These are phyloP conservation scores for Paramecium caudatum DNA, from an alignment of 73 alveolate genomes.

Conservation along the genomic window DNA sequence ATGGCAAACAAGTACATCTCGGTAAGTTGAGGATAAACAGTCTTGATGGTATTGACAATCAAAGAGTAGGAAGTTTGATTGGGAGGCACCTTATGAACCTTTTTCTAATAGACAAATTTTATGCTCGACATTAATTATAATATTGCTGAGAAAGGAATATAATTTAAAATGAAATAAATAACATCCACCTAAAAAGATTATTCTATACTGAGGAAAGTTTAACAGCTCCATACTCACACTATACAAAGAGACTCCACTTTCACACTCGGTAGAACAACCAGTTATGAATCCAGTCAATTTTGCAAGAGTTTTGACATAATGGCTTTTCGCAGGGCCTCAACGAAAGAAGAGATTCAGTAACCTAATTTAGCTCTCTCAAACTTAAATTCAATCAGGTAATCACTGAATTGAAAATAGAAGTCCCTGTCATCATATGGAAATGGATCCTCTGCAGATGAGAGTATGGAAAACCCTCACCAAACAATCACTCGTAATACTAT, in stretches of 20 bases:
- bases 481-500: not conserved
- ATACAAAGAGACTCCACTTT: not conserved
- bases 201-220: not conserved
- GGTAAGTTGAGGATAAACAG: not conserved
- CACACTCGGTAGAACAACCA: not conserved
- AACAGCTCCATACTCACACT: not conserved
- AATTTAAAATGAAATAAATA: slow-evolving; percentile 27
- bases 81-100: not conserved
- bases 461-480: not conserved
- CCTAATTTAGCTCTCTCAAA: not conserved
- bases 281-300: slow-evolving; percentile 7
- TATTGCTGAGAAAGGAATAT: not conserved
- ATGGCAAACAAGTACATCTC: not conserved
- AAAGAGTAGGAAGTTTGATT: not conserved
- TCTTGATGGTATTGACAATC: not conserved
- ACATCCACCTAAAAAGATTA: not conserved
- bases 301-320: not conserved
- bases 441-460: not conserved
- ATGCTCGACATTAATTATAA: not conserved
- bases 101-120: not conserved
- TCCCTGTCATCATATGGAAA: slow-evolving; percentile 4
- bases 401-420: not conserved
- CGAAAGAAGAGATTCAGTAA: not conserved
- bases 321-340: slow-evolving; percentile 2
- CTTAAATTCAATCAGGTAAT: not conserved